Evolutionary conservation across 352 stramenopile species (phyloP).

Genomic region (Phytophthora hybrid): DNA sequence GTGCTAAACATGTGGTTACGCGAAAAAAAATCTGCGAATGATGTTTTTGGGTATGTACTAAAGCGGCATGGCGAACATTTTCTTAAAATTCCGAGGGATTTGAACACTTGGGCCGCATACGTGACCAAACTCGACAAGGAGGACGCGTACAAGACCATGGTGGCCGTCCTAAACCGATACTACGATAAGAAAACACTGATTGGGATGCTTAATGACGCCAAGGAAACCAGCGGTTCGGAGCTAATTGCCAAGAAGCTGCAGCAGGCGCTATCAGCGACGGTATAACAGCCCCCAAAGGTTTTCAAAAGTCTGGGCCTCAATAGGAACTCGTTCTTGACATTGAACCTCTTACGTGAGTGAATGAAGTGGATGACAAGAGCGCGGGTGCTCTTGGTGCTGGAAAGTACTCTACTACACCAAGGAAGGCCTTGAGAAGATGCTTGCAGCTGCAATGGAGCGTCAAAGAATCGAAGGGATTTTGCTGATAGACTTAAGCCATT

Average conservation of each 20-base stretch:
- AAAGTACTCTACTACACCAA: background rate
- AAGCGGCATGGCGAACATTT: background rate
- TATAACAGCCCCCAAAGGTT: background rate
- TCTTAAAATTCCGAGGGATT: background rate
- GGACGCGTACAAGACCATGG: background rate
- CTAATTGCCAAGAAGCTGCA: background rate
- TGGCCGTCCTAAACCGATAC: background rate
- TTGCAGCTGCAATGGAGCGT: background rate
- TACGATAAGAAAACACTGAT: background rate
- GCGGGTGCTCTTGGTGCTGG: background rate
- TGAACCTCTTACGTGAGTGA: background rate
- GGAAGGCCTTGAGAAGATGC: background rate
- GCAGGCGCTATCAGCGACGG: background rate
- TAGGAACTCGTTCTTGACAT: background rate
- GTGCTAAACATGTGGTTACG: background rate
- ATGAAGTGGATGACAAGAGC: background rate
- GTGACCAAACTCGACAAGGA: background rate
- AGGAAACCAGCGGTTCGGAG: background rate
- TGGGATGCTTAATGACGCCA: background rate
- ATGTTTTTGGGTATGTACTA: background rate
- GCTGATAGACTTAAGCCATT: background rate
- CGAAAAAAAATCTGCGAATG: background rate
- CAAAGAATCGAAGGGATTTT: background rate
- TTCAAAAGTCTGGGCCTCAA: background rate
- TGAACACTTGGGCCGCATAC: background rate